These are phyloP conservation scores for Picocystis salinarum DNA, from an alignment of 139 green algal species.

Conservation along the genomic window DNA sequence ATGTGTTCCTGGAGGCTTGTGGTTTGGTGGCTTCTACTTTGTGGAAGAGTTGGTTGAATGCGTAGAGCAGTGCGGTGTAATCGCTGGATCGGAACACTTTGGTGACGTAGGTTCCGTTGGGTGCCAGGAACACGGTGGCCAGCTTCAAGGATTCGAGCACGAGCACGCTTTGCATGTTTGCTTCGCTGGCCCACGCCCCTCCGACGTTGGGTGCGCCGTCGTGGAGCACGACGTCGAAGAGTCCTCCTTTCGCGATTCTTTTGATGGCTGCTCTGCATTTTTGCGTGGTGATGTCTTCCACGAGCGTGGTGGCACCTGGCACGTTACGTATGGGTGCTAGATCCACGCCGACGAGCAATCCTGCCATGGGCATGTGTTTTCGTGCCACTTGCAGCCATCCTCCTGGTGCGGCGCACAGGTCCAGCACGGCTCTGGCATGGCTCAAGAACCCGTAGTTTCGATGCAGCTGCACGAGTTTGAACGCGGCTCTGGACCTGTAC, in stretches of 20 bases:
- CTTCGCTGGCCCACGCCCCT: slow-evolving; percentile 70
- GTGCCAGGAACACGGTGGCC: slow-evolving; percentile 72
- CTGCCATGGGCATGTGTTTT: slow-evolving; percentile 80
- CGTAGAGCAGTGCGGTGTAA: slow-evolving; percentile 91
- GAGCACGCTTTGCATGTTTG: slow-evolving; percentile 35
- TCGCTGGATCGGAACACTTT: slow-evolving; percentile 92
- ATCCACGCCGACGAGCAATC: slow-evolving; percentile 85
- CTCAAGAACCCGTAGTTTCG: slow-evolving; percentile 84
- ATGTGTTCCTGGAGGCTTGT: slow-evolving; percentile 64
- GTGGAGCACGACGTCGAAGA: slow-evolving; percentile 87
- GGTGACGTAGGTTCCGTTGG: slow-evolving; percentile 81
- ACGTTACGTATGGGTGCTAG: slow-evolving; percentile 82
- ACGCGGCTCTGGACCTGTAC: slow-evolving; percentile 89
- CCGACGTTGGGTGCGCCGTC: slow-evolving; percentile 96
- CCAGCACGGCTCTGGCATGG: slow-evolving; percentile 51
- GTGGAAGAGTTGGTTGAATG: slow-evolving; percentile 91
- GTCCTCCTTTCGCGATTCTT: slow-evolving; percentile 40
- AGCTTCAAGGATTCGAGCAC: slow-evolving; percentile 80
- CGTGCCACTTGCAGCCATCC: slow-evolving; percentile 78
- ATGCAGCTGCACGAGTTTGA: slow-evolving; percentile 99
- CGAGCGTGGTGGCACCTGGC: slow-evolving; percentile 55
- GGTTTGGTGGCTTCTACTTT: slow-evolving; percentile 93
- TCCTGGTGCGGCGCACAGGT: slow-evolving; percentile 90
- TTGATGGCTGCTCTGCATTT: slow-evolving; percentile 46
- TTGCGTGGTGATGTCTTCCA: slow-evolving; percentile 86